Evolutionary conservation across 129 eudicot genomes (phyloP).

Genomic region (Helichrysum umbraculigerum): DNA sequence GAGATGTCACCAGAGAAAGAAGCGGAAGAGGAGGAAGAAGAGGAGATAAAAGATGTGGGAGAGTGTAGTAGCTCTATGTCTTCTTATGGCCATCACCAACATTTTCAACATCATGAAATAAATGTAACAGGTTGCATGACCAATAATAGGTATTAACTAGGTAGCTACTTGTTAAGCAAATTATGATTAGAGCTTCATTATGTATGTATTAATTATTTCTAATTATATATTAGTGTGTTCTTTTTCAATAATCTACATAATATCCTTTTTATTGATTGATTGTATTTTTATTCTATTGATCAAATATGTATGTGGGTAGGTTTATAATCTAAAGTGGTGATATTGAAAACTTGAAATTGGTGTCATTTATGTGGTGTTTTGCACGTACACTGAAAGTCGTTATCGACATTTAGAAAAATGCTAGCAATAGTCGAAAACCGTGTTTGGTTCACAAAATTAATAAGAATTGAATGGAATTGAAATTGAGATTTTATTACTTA

Average conservation of each 20-base stretch:
- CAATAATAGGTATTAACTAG: slow-evolving; percentile 45
- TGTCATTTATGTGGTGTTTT: no score
- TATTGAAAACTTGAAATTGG: no score
- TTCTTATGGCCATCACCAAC: slow-evolving; percentile 46
- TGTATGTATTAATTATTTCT: slow-evolving; percentile 31
- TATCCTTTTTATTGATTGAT: no score
- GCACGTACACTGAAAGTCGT: no score
- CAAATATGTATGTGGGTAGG: no score
- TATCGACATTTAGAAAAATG: no score
- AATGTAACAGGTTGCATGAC: slow-evolving; percentile 70
- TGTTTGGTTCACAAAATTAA: no score
- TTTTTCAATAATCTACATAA: neutral
- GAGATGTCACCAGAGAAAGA: slow-evolving; percentile 40
- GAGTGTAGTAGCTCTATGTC: slow-evolving; percentile 55
- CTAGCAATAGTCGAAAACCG: no score
- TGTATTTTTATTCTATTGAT: no score
- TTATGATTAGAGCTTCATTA: slow-evolving; percentile 8
- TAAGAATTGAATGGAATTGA: no score
- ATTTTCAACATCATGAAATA: slow-evolving; percentile 60
- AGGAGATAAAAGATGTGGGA: slow-evolving; percentile 75
- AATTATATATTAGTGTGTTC: slow-evolving; percentile 12
- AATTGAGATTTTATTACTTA: no score
- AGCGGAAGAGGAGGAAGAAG: slow-evolving; percentile 46
- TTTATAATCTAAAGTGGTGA: no score
- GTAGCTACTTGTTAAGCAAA: neutral